A percentile compares a stretch with the other conserved stretches of the same genome.
These are phyloP conservation scores for Salix exigua DNA, from an alignment of 345 rosid genomes.

Conservation along the genomic window DNA sequence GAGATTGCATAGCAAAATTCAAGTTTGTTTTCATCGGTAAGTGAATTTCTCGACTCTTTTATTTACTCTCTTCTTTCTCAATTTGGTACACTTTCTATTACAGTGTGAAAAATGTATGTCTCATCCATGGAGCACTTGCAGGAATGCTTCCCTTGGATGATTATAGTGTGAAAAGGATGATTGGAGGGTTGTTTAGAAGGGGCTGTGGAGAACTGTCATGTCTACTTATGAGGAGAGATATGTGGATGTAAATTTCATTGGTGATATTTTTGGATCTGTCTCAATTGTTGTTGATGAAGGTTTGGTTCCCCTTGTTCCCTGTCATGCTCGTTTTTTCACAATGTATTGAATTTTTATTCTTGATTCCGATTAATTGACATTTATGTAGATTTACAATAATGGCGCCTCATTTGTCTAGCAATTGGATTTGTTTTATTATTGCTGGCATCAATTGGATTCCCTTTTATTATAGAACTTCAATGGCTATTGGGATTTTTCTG, in stretches of 20 bases:
- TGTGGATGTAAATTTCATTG: constrained; percentile 61
- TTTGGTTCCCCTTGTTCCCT: constrained; percentile 10
- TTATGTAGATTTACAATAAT: constrained; percentile 66
- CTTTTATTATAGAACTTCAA: constrained; percentile 84
- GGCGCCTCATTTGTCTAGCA: constrained; percentile 76
- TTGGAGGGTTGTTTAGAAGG: constrained; percentile 74
- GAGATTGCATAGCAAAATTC: constrained; percentile 56
- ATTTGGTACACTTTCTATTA: background rate
- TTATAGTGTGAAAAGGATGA: constrained; percentile 68
- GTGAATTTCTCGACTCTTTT: constrained; percentile 12
- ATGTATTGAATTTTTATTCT: background rate
- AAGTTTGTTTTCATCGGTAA: constrained; percentile 79
- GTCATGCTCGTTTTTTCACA: background rate
- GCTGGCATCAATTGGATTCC: constrained; percentile 87
- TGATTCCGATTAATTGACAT: constrained; percentile 1
- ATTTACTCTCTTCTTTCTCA: background rate
- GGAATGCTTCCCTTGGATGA: constrained; percentile 66
- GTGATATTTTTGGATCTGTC: constrained; percentile 46
- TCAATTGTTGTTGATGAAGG: constrained; percentile 60
- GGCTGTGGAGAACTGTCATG: constrained; percentile 57
- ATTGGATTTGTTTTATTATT: constrained; percentile 55
- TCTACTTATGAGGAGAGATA: constrained; percentile 73
- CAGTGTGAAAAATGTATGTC: background rate
- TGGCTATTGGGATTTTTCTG: constrained; percentile 88
- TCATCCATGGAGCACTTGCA: constrained; percentile 22